Conservation (phyloP, 768 basidiomycete genomes). For the Mycena latifolia region DNA sequence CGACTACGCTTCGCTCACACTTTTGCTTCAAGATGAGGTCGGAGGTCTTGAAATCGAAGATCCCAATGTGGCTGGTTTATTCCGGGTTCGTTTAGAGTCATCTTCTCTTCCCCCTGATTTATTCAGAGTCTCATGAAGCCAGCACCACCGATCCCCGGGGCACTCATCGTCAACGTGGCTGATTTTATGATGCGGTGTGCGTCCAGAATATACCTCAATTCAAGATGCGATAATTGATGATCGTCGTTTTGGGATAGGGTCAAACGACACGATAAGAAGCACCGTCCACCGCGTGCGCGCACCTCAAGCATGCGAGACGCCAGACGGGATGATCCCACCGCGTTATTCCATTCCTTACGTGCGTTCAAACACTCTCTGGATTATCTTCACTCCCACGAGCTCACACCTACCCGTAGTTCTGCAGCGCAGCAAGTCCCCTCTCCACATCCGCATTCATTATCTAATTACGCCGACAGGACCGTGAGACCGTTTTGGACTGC, state of each 20-base stretch:
- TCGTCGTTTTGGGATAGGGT: slow-evolving; percentile 46
- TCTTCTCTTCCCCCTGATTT: too few relatives aligned
- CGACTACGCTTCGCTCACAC: slow-evolving; percentile 70
- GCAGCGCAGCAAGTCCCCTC: slow-evolving; percentile 31
- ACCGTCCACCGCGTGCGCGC: slow-evolving; percentile 66
- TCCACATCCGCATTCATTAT: neutral
- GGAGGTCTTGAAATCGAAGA: slow-evolving; percentile 76
- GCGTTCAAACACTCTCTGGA: neutral
- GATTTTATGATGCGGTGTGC: slow-evolving; percentile 65
- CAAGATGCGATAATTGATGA: too few relatives aligned
- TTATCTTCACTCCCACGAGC: neutral
- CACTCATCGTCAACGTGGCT: slow-evolving; percentile 66
- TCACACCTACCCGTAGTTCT: slow-evolving; percentile 1
- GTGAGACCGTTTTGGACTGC: slow-evolving; percentile 58
- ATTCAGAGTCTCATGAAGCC: slow-evolving; percentile 39
- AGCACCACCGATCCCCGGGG: slow-evolving; percentile 58
- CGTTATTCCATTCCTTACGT: slow-evolving; percentile 76
- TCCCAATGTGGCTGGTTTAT: slow-evolving; percentile 58
- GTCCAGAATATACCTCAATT: slow-evolving; percentile 15
- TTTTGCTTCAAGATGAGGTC: slow-evolving; percentile 70
- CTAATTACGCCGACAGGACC: slow-evolving; percentile 44
- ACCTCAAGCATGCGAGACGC: slow-evolving; percentile 42
- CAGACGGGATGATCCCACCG: slow-evolving; percentile 54
- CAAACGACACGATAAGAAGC: slow-evolving; percentile 61
- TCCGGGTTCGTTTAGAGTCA: slow-evolving; percentile 46